Conservation (phyloP, 192 early-diverging fungal species). For the Coemansia sp. region DNA sequence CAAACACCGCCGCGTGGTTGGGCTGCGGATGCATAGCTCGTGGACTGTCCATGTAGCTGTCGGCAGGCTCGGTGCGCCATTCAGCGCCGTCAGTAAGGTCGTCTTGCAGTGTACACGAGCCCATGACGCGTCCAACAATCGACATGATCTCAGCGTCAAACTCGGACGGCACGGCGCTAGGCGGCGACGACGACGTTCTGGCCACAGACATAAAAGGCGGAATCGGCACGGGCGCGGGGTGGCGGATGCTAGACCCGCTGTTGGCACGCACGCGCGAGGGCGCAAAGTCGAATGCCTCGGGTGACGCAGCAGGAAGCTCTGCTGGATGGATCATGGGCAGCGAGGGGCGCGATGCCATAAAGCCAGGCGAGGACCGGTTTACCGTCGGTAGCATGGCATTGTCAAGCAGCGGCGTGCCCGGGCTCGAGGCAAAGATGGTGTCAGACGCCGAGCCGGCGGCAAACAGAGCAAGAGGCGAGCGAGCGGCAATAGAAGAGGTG, state of each 20-base stretch:
- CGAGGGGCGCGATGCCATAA: constrained; percentile 20
- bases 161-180: constrained; percentile 29
- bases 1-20: constrained; percentile 4
- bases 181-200: not conserved
- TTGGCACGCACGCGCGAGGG: constrained; percentile 30
- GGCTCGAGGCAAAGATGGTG: not conserved
- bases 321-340: constrained; percentile 19
- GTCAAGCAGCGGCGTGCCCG: constrained; percentile 19
- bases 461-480: not conserved
- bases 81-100: constrained; percentile 41
- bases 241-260: constrained; percentile 29
- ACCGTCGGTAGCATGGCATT: constrained; percentile 17
- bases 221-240: not conserved
- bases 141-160: constrained; percentile 48
- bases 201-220: not conserved
- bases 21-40: not conserved
- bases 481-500: not conserved
- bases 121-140: constrained; percentile 50
- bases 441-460: not conserved
- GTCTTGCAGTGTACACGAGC: constrained; percentile 30
- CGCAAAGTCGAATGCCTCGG: constrained; percentile 7
- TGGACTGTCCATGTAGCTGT: not conserved
- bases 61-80: constrained; percentile 35
- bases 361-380: constrained; percentile 10
- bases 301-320: not conserved